Base-by-base conservation (phyloP, 1,139 yeast species). In the Meyerozyma carpophila region DNA sequence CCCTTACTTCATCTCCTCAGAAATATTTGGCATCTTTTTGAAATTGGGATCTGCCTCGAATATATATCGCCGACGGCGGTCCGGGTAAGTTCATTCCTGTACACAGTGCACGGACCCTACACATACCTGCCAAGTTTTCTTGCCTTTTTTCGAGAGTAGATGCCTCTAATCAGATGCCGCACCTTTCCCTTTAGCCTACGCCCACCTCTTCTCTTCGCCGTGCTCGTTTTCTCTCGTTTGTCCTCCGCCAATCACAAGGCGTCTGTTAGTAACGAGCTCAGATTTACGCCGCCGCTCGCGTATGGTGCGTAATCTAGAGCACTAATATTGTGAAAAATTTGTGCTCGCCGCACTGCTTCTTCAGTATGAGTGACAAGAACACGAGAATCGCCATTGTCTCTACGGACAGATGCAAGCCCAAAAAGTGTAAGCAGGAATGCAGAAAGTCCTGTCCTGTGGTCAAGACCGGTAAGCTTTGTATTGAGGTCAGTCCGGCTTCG, bases 361-460 rank as follows among this genome's bases (percentile, higher is more conserved):
- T 34, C 37, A 34, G 16, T 14, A 76, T 79, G 82, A 76, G 81
- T 63, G 75, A 73, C 43, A 82, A 82, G 63, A 77, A 79, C 59
- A 71, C 85, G 27, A 89, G 95, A 84, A 90, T 93, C 66, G 98
- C 98, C 54, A 90, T 93, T 68, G 95, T 93, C 66, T 82, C 84
- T 47, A 79, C 81, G 39, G 98, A 93, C 77, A 90, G 80, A 71
- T 93, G 98, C 75, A 93, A 91, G 68, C 98, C 98, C 45, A 91
- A 90, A 73, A 89, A 93, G 69, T 93, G 98, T 73, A 90, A 94
- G 64, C 98, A 93, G 68, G 98, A 93, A 69, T 93, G 98, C 75
- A 83, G 90, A 63, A 89, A 89, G 61, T 76, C 95, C 32, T 93
- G 98, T 77, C 98, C 98, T 3, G 98, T 93, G 37, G 98, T 91